Evolutionary conservation across 2,329 filamentous ascomycete genomes (phyloP), one percentile per base, ranked within the genome.

Genomic region (Fusarium devonianum): DNA sequence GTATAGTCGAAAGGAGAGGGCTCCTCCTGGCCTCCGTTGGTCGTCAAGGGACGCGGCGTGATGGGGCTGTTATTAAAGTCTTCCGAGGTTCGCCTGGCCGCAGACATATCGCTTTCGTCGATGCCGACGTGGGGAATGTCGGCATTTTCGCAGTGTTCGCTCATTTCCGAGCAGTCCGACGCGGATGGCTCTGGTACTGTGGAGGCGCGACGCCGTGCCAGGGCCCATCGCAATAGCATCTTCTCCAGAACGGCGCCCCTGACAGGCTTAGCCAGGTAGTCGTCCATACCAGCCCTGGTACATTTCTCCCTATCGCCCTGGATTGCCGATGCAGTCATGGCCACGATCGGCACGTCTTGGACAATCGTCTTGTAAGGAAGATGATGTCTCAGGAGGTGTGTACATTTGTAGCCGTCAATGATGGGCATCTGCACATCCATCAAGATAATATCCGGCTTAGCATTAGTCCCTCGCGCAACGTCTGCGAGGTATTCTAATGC

Each of bases 271-370:
- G 84, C 76, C 8, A 90, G 74, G 62, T 89, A 88, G 64, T 89
- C 87, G 58, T 91, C 87, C 88, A 91, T 91, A 22, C 88, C 88
- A 7, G 87, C 86, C 53, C 79, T 80, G 51, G 82, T 81, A 65
- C 88, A 91, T 66, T 90, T 90, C 66, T 91, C 88, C 37, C 81
- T 78, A 63, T 92, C 88, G 4, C 88, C 88, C 65, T 90, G 86
- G 29, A 91, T 90, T 1, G 88, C 88, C 4, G 85, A 89, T 4
- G 88, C 89, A 0, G 88, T 92, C 86, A 92, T 90, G n/a, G 88
- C 88, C 26, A 92, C 85, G 39, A 92, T 90, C 0, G 88, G 88
- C 5, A 90, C 85, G 32, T 85, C 76, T 44, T 79, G 76, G 4
- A 84, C 75, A 41, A 81, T 79, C 2, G 74, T 64, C 29, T 80